Conservation (phyloP, 257 asterid genomes). For the Mentha longifolia region DNA sequence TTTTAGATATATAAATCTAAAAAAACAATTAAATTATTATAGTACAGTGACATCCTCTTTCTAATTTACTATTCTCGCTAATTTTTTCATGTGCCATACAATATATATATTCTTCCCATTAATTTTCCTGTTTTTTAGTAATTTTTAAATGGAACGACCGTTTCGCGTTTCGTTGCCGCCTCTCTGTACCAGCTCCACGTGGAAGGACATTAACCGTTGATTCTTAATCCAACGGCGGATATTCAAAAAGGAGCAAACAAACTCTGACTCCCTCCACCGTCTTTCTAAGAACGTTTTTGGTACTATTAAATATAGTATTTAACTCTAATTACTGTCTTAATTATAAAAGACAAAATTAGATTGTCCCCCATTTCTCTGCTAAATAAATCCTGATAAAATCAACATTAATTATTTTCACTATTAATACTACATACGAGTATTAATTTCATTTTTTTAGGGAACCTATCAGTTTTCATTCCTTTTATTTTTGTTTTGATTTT, state of each 20-base stretch:
- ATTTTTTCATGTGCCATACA: not conserved
- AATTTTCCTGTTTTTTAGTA: not conserved
- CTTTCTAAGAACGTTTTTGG: not conserved
- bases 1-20: too few relatives aligned
- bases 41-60: too few relatives aligned
- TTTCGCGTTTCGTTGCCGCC: slow-evolving; percentile 28
- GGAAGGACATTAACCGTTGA: not conserved
- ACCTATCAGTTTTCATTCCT: too few relatives aligned
- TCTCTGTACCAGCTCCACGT: slow-evolving; percentile 13
- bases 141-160: not conserved
- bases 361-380: not conserved
- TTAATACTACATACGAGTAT: too few relatives aligned
- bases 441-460: too few relatives aligned
- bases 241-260: slow-evolving; percentile 22
- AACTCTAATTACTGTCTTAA: slow-evolving; percentile 26
- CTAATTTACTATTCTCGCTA: too few relatives aligned
- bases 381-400: not conserved
- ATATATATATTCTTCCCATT: too few relatives aligned
- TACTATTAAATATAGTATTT: not conserved
- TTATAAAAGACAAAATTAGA: slow-evolving; percentile 16
- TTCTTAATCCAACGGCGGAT: slow-evolving; percentile 21
- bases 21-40: too few relatives aligned
- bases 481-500: too few relatives aligned
- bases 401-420: not conserved
- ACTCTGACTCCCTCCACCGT: slow-evolving; percentile 25